A percentile compares a stretch with the other conserved stretches of the same genome.
Evolutionary conservation across 345 rosid species (phyloP).

Genomic region (Erysimum cheiranthoides): DNA sequence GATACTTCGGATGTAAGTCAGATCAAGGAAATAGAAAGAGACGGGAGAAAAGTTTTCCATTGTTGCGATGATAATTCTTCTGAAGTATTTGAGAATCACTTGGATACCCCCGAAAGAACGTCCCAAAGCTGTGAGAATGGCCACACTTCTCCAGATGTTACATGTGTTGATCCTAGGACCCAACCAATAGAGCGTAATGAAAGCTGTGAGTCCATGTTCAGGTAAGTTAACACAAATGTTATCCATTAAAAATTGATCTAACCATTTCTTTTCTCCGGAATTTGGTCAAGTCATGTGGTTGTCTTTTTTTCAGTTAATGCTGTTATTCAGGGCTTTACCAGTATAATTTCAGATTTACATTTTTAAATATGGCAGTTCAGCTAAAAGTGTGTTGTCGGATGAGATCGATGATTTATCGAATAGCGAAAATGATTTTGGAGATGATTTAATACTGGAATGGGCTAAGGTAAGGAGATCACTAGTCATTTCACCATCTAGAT

Average conservation of each 20-base stretch:
- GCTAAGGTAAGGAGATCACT: constrained; percentile 70
- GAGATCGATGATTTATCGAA: constrained; percentile 73
- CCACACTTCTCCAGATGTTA: constrained; percentile 71
- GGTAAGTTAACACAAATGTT: constrained; percentile 52
- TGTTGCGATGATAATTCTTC: constrained; percentile 69
- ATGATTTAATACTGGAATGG: constrained; percentile 85
- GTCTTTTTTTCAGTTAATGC: neutral
- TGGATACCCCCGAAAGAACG: constrained; percentile 60
- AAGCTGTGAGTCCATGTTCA: constrained; percentile 78
- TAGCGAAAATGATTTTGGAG: constrained; percentile 63
- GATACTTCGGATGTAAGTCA: constrained; percentile 77
- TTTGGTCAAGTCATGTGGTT: neutral
- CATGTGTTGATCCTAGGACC: constrained; percentile 50
- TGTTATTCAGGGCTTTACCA: constrained; percentile 32
- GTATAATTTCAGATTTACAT: constrained; percentile 48
- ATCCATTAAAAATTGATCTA: constrained; percentile 16
- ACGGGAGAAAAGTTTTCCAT: constrained; percentile 54
- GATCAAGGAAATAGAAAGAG: constrained; percentile 63
- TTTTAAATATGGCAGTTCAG: constrained; percentile 90
- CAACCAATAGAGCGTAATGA: constrained; percentile 61
- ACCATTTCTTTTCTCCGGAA: neutral
- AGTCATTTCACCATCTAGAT: constrained; percentile 27
- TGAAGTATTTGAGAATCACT: constrained; percentile 66
- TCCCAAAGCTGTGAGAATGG: constrained; percentile 60
- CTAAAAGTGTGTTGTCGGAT: constrained; percentile 71